phyloP scores from a whole-genome alignment of 2,329 filamentous ascomycete species.

The Fusarium chlamydosporum region DNA sequence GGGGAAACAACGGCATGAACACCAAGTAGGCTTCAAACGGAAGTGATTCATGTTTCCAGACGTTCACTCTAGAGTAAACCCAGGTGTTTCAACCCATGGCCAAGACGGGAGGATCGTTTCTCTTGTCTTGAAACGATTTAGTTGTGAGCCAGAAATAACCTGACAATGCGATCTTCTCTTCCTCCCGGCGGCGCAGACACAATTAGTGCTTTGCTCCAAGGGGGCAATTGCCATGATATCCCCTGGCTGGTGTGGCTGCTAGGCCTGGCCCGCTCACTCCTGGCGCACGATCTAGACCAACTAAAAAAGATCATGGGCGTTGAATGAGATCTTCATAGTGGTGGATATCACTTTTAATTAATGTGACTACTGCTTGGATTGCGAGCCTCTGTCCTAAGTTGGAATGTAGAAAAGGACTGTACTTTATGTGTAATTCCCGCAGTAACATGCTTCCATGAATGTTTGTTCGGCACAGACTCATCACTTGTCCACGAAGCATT shows the following conservation, averaged over 20 bases:
- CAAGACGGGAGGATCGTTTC: slow-evolving; percentile 15
- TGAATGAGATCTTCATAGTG: slow-evolving; percentile 25
- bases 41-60: background rate
- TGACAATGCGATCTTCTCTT: background rate
- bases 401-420: background rate
- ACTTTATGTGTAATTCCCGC: background rate
- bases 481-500: background rate
- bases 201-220: slow-evolving; percentile 7
- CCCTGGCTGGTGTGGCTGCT: slow-evolving; percentile 48
- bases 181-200: slow-evolving; percentile 16
- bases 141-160: slow-evolving; percentile 14
- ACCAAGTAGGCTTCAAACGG: background rate
- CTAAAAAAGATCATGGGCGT: slow-evolving; percentile 1
- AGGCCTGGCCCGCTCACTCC: slow-evolving; percentile 30
- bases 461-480: background rate
- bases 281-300: slow-evolving; percentile 28
- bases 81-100: slow-evolving; percentile 13
- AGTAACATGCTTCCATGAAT: background rate
- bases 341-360: slow-evolving; percentile 35
- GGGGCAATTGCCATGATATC: slow-evolving; percentile 21
- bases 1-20: background rate
- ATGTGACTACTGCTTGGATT: slow-evolving; percentile 6
- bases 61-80: background rate
- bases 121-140: slow-evolving; percentile 10
- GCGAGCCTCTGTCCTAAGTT: background rate